Conservation (phyloP, 2,329 filamentous ascomycete genomes). For the Colletotrichum simmondsii region DNA sequence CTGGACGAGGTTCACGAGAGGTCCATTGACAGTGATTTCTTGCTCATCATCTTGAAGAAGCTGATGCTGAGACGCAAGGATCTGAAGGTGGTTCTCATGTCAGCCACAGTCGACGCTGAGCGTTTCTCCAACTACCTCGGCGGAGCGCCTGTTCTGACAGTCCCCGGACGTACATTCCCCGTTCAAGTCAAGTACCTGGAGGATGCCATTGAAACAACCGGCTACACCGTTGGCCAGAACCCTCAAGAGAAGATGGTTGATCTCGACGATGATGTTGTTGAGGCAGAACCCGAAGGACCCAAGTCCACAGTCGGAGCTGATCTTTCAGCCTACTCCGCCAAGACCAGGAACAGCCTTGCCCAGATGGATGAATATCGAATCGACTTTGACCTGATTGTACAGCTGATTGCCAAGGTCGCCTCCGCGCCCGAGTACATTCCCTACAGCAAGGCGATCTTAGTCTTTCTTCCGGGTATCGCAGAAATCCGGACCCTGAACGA, state of each 20-base stretch:
- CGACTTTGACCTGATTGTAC: conserved; percentile 86
- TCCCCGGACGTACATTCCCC: conserved; percentile 93
- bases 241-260: conserved; percentile 66
- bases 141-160: conserved; percentile 85
- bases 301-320: conserved; percentile 64
- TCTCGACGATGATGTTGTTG: conserved; percentile 69
- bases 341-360: conserved; percentile 79
- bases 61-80: conserved; percentile 81
- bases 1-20: conserved; percentile 98
- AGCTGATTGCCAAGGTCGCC: conserved; percentile 81
- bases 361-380: conserved; percentile 92
- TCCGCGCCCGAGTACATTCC: conserved; percentile 71
- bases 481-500: conserved; percentile 93
- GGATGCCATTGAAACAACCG: conserved; percentile 89
- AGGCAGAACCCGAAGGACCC: conserved; percentile 57
- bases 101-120: conserved; percentile 93
- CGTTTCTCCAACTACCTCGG: conserved; percentile 90
- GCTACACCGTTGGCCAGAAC: conserved; percentile 67
- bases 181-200: conserved; percentile 90
- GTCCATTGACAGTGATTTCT: conserved; percentile 95
- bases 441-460: conserved; percentile 91
- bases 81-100: conserved; percentile 96
- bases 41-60: conserved; percentile 90
- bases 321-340: conserved; percentile 77
- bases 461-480: conserved; percentile 94